Conservation (phyloP, 2,329 filamentous ascomycete species). For the Penicillium sp. region DNA sequence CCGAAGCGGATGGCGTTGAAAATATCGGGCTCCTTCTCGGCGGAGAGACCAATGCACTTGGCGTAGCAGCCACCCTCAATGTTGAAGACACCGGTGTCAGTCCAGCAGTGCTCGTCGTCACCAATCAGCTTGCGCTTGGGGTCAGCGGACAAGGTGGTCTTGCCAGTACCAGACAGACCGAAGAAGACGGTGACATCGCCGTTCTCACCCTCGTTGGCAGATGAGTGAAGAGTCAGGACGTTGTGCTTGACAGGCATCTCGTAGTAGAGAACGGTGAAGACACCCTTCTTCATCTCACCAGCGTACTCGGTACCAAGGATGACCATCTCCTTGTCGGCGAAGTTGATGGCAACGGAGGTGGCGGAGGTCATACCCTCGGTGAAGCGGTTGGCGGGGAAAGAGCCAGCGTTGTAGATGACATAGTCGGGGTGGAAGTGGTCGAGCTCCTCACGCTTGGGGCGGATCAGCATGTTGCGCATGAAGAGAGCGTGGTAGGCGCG, state of each 20-base stretch:
- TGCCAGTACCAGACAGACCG: constrained; percentile 93
- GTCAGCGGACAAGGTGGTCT: constrained; percentile 95
- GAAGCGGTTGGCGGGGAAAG: constrained; percentile 96
- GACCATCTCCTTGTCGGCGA: constrained; percentile 99
- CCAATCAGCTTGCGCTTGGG: constrained; percentile 93
- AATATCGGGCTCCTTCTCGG: constrained; percentile 98
- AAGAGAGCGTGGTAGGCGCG: constrained; percentile 98
- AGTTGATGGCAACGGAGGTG: constrained; percentile 97
- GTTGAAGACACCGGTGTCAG: constrained; percentile 93
- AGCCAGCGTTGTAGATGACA: constrained; percentile 98
- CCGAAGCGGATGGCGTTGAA: constrained; percentile 92
- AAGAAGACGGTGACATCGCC: constrained; percentile 99
- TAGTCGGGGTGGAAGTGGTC: constrained; percentile 98
- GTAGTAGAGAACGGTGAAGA: constrained; percentile 99
- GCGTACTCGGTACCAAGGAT: constrained; percentile 98
- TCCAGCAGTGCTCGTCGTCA: constrained; percentile 99
- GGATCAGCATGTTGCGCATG: constrained; percentile 99
- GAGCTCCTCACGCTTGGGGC: constrained; percentile 79
- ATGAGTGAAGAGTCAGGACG: constrained; percentile 94
- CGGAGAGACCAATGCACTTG: constrained; percentile 94
- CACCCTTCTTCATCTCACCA: constrained; percentile 94
- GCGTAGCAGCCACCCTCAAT: constrained; percentile 99
- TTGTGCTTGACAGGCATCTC: constrained; percentile 99
- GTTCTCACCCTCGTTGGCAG: constrained; percentile 87
- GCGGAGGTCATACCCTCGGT: constrained; percentile 98